phyloP scores from a whole-genome alignment of 2,329 filamentous ascomycete genomes.

The Arachnomyces sp. region DNA sequence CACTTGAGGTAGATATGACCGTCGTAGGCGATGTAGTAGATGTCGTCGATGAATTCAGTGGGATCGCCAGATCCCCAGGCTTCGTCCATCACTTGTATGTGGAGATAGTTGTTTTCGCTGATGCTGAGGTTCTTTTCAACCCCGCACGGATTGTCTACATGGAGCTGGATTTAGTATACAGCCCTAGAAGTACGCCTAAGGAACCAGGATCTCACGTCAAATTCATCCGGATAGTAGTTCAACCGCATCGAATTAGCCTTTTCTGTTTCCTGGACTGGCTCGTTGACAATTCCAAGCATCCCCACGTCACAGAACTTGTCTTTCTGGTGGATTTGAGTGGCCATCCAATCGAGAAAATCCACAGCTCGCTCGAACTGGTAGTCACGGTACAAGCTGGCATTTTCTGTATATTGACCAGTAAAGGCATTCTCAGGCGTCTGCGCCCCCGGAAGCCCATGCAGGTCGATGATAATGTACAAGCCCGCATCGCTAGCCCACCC shows the following conservation, averaged over 20 bases:
- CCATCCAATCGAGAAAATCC: constrained; percentile 51
- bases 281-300: constrained; percentile 54
- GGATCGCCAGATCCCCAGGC: constrained; percentile 53
- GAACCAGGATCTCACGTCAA: constrained; percentile 22
- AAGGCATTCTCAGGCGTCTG: constrained; percentile 42
- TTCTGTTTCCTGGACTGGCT: constrained; percentile 41
- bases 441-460: constrained; percentile 47
- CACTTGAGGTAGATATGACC: constrained; percentile 56
- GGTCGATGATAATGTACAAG: constrained; percentile 48
- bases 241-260: constrained; percentile 30
- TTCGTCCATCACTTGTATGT: constrained; percentile 49
- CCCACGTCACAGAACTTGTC: constrained; percentile 48
- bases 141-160: no score
- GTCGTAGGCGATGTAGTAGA: constrained; percentile 46
- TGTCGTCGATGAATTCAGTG: constrained; percentile 36
- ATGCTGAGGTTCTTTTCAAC: constrained; percentile 42
- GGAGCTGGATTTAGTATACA: constrained; percentile 13
- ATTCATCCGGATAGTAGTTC: constrained; percentile 44
- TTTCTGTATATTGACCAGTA: constrained; percentile 37
- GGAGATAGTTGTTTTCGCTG: constrained; percentile 37
- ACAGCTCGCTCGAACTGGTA: constrained; percentile 51
- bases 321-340: constrained; percentile 44
- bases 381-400: constrained; percentile 49
- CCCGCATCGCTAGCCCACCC: constrained; percentile 43
- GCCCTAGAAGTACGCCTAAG: background rate